Percentiles rank a stretch among this genome's conserved stretches.
phyloP scores from a whole-genome alignment of 129 eudicot species.

The Sambucus nigra region DNA sequence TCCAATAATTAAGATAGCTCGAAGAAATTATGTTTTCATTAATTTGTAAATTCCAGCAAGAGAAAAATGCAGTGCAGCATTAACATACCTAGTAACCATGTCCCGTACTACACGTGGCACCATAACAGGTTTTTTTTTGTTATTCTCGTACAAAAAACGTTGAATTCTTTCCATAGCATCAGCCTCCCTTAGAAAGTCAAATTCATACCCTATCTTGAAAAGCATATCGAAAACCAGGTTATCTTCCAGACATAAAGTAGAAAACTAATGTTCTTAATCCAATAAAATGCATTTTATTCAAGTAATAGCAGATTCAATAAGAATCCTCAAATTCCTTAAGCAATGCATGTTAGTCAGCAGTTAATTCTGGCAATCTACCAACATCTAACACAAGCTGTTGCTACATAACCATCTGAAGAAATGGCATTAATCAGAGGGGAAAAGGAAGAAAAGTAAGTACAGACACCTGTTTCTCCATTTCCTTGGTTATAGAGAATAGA shows the following conservation, averaged over 20 bases:
- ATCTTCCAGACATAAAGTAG: constrained; percentile 16
- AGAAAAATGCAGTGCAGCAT: not conserved
- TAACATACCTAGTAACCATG: constrained; percentile 64
- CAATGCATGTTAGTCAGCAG: too few relatives aligned
- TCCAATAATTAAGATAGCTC: not conserved
- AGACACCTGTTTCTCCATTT: constrained; percentile 95
- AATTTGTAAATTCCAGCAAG: not conserved
- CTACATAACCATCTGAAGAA: not conserved
- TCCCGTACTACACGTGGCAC: constrained; percentile 58
- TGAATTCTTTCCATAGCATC: constrained; percentile 83
- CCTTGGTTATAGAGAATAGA: constrained; percentile 77
- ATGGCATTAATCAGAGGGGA: not conserved
- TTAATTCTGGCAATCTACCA: too few relatives aligned
- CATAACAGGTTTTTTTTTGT: constrained; percentile 64
- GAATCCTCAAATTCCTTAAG: too few relatives aligned
- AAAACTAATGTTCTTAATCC: too few relatives aligned
- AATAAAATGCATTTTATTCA: too few relatives aligned
- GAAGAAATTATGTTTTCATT: not conserved
- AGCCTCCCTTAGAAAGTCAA: constrained; percentile 92
- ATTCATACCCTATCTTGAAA: constrained; percentile 88
- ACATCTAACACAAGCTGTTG: too few relatives aligned
- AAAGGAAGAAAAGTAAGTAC: not conserved
- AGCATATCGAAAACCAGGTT: constrained; percentile 17
- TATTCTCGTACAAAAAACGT: constrained; percentile 37
- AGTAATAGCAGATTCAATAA: too few relatives aligned